phyloP scores from a whole-genome alignment of 495 filamentous ascomycete genomes.

The Daldinia concentrica region DNA sequence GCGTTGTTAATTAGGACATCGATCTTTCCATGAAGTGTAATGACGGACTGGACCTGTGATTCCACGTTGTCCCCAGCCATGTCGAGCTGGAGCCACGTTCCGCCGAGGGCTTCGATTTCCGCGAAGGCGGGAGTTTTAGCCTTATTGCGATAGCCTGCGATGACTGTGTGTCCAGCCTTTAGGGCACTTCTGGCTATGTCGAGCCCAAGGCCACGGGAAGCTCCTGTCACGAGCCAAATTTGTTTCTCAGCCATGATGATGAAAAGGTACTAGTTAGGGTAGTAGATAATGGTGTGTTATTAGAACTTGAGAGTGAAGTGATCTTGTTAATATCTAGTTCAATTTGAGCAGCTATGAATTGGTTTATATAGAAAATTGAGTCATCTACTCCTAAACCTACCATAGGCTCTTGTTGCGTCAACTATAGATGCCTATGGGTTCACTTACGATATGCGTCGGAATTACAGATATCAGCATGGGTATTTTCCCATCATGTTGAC shows the following conservation, averaged over 20 bases:
- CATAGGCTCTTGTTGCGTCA: not conserved
- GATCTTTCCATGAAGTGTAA: constrained; percentile 52
- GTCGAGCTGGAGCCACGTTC: constrained; percentile 52
- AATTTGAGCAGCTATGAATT: not conserved
- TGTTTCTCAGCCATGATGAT: constrained; percentile 36
- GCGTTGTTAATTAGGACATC: constrained; percentile 64
- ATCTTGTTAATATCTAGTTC: not conserved
- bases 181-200: constrained; percentile 49
- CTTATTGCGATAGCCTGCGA: constrained; percentile 50
- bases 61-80: constrained; percentile 47
- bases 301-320: not conserved
- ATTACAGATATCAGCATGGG: not conserved
- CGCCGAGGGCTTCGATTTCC: constrained; percentile 52
- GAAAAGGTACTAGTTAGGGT: not conserved
- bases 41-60: constrained; percentile 43
- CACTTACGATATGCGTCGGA: not conserved
- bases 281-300: not conserved
- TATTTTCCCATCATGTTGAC: not conserved
- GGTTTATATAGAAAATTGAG: constrained; percentile 13
- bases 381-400: not conserved
- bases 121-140: constrained; percentile 45
- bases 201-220: constrained; percentile 55
- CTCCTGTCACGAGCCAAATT: constrained; percentile 60
- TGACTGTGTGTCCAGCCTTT: constrained; percentile 53
- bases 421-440: not conserved